A percentile compares a stretch with the other conserved stretches of the same genome.
These are phyloP conservation scores for Pneumocystis oryctolagi DNA, from an alignment of 1,139 yeast genomes.

Conservation along the genomic window DNA sequence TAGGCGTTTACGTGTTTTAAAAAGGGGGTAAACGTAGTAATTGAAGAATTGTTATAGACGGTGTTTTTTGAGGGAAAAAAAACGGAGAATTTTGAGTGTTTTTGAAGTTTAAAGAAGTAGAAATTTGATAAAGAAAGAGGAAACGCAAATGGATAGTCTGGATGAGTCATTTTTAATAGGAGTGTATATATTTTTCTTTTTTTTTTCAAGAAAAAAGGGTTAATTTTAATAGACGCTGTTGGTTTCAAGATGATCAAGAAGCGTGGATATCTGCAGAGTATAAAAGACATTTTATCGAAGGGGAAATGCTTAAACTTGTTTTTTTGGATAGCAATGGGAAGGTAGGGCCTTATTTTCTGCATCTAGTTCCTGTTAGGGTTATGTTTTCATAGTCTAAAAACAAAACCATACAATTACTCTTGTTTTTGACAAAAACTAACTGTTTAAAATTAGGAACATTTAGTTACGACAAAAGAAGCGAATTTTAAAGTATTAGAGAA, in stretches of 20 bases:
- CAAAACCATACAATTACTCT: not conserved
- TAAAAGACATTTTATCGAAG: conserved; percentile 35
- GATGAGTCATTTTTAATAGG: not conserved
- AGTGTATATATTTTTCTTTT: not conserved
- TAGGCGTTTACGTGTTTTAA: not conserved
- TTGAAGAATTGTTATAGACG: not conserved
- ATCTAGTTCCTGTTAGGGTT: not conserved
- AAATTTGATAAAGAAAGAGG: not conserved
- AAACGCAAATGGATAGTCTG: not conserved
- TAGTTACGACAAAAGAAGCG: conserved; percentile 20
- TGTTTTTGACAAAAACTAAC: not conserved
- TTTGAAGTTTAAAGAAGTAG: not conserved
- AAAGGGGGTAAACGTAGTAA: not conserved
- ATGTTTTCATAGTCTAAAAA: not conserved
- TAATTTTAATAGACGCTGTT: conserved; percentile 44
- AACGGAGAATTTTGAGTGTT: not conserved
- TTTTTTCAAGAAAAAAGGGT: not conserved
- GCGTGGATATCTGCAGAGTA: conserved; percentile 93
- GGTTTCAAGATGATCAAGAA: conserved; percentile 77
- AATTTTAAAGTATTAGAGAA: conserved; percentile 43
- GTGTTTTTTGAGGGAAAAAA: not conserved
- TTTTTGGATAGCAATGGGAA: conserved; percentile 47
- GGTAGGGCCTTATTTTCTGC: conserved; percentile 15
- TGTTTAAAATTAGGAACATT: conserved; percentile 1
- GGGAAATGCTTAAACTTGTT: conserved; percentile 39